These are phyloP conservation scores for Domatiomyces catenatus DNA, from an alignment of 2,329 filamentous ascomycete genomes.

Conservation along the genomic window DNA sequence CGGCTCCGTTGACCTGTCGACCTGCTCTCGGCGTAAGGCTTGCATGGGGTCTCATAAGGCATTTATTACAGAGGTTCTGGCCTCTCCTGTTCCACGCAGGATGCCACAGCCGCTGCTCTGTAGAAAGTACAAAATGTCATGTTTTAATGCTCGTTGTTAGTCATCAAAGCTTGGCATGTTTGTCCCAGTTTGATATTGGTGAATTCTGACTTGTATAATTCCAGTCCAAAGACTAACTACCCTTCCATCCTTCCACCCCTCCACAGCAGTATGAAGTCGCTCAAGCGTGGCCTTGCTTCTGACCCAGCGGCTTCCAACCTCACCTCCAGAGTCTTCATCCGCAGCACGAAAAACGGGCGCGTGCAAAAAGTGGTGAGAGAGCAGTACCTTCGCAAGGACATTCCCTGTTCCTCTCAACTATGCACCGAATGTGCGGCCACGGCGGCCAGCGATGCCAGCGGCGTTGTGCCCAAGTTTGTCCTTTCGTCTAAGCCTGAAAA, in stretches of 20 bases:
- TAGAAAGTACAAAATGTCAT: no score
- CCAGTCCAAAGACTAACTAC: background rate
- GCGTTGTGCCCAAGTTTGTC: conserved; percentile 70
- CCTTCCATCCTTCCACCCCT: background rate
- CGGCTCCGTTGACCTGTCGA: no score
- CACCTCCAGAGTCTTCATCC: conserved; percentile 88
- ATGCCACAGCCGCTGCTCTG: no score
- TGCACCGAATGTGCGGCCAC: conserved; percentile 60
- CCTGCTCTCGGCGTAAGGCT: no score
- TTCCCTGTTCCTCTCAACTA: conserved; percentile 86
- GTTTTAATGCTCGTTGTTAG: no score
- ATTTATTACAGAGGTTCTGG: no score
- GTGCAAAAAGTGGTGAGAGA: conserved; percentile 98
- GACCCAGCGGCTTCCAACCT: conserved; percentile 54
- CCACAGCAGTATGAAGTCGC: conserved; percentile 43
- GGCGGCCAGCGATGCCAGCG: conserved; percentile 65
- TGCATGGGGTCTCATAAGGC: no score
- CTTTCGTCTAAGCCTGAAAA: conserved; percentile 78
- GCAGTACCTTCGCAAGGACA: conserved; percentile 88
- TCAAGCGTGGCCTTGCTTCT: conserved; percentile 41
- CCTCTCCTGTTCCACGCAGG: no score
- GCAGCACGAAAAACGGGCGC: conserved; percentile 88
- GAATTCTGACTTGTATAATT: background rate
- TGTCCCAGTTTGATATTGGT: no score
- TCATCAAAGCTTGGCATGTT: no score